A percentile compares a stretch with the other conserved stretches of the same genome.
Conservation (phyloP, 352 stramenopile genomes). For the Globisporangium viniferum region DNA sequence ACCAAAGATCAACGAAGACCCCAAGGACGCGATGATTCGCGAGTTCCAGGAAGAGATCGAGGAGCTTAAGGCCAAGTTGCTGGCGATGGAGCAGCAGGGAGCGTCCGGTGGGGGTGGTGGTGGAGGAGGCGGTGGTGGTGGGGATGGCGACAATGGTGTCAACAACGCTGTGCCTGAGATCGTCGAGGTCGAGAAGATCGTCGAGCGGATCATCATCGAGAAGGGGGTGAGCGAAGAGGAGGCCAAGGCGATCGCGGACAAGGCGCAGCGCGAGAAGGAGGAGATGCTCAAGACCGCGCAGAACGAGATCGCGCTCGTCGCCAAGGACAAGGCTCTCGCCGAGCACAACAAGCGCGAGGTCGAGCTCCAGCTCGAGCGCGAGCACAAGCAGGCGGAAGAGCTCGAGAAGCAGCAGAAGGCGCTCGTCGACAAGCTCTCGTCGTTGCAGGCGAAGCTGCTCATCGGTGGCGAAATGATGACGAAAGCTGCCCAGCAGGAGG, state of each 20-base stretch:
- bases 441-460: conserved; percentile 90
- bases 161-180: conserved; percentile 31
- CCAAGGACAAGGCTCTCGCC: conserved; percentile 81
- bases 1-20: conserved; percentile 98
- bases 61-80: conserved; percentile 68
- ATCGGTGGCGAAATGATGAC: conserved; percentile 94
- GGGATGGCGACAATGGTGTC: not conserved
- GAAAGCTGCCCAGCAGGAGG: conserved; percentile 94
- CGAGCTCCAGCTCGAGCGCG: conserved; percentile 82
- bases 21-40: conserved; percentile 96
- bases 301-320: conserved; percentile 57
- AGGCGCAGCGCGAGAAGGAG: conserved; percentile 72
- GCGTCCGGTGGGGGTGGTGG: conserved; percentile 12
- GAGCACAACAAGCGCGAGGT: conserved; percentile 87
- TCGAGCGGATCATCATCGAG: conserved; percentile 82
- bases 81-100: conserved; percentile 52
- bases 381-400: conserved; percentile 73
- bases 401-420: conserved; percentile 70
- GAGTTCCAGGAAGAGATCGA: conserved; percentile 97
- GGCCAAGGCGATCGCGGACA: conserved; percentile 63
- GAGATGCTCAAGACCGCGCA: conserved; percentile 70
- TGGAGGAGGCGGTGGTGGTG: conserved; percentile 4
- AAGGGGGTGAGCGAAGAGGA: conserved; percentile 82
- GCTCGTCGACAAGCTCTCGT: conserved; percentile 85
- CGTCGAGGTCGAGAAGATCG: conserved; percentile 80